Evolutionary conservation across 225 moss, liverwort and hornwort genomes (phyloP), one percentile per base, ranked within the genome.

Genomic region (Anthoceros angustus): DNA sequence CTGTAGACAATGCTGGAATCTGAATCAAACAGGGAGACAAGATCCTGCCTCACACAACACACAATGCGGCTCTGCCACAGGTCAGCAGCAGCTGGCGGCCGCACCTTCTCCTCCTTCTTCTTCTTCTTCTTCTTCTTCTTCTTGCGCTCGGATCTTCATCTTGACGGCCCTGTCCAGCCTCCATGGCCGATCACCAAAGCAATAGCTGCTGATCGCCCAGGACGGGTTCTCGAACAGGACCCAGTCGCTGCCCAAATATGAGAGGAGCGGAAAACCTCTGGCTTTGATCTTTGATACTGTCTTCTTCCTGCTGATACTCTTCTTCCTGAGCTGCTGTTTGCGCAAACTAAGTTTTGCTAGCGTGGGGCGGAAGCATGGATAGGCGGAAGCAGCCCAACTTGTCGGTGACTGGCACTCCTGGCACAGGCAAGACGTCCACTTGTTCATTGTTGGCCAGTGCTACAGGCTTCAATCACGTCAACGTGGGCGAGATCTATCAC

Each of bases 381-480:
- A 32, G 32, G 32, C 64, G 70, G 67, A 77, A 80, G 64, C 75
- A 50, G 68, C 87, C 90, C 9, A 87, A 90, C 40, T 62, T 85
- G 61, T 71, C 85, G 25, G 76, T 90, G 41, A 90, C 87, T 23
- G 90, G 87, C 21, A 87, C 85, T 16, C 87, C 85, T 12, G 90
- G 90, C n/a, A 90, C 87, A 18, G 90, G 90, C 43, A 87, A 90
- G 70, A 87, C 90, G 5, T 85, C 83, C 8, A 87, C 85, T 16
- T 85, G 87, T 71, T 85, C 87, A 25, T 72, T 86, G 64, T 39
- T 90, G 68, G 87, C 87, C 0, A 81, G 76, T 12, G 73, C 80
- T 1, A 68, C 70, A 42, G 81, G 75, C 5, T 67, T 90, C 38
- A 77, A 67, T 6, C 76, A 83, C 64, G 68, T 85, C 66, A 90